Conservation (phyloP, 2,329 filamentous ascomycete species). For the Cladosporium velox region DNA sequence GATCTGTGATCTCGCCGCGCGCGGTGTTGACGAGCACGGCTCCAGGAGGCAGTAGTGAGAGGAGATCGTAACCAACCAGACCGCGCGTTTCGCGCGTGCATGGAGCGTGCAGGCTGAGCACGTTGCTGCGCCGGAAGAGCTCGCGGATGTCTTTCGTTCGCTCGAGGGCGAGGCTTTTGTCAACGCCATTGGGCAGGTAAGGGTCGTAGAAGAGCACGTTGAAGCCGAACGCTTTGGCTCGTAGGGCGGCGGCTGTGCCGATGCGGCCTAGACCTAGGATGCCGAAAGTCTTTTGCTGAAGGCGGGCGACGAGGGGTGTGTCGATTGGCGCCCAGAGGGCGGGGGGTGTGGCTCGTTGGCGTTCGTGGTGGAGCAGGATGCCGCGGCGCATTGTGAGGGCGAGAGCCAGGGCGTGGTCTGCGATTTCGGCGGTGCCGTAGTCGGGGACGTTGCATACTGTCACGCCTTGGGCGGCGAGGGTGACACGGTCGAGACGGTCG, state of each 20-base stretch:
- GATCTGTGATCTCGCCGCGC: conserved; percentile 36
- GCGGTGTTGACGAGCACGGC: conserved; percentile 37
- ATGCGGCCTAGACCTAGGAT: conserved; percentile 36
- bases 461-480: conserved; percentile 29
- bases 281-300: conserved; percentile 33
- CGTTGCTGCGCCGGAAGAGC: conserved; percentile 48
- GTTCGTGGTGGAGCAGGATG: conserved; percentile 36
- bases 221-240: conserved; percentile 37
- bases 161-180: conserved; percentile 36
- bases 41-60: conserved; percentile 33
- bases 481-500: conserved; percentile 34
- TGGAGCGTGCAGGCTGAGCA: conserved; percentile 71
- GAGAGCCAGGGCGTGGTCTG: conserved; percentile 36
- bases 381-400: conserved; percentile 34
- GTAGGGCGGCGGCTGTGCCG: conserved; percentile 34
- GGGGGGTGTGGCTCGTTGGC: conserved; percentile 34
- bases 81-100: conserved; percentile 65
- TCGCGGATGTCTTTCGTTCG: conserved; percentile 36
- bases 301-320: conserved; percentile 33
- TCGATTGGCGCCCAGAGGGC: conserved; percentile 34
- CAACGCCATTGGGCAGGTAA: conserved; percentile 36
- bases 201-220: conserved; percentile 39
- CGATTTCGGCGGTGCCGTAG: conserved; percentile 38
- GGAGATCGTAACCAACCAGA: conserved; percentile 33
- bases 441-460: conserved; percentile 37